These are phyloP conservation scores for Dendrocalamus latiflorus DNA, from an alignment of 202 grass and related monocot species.

Conservation along the genomic window DNA sequence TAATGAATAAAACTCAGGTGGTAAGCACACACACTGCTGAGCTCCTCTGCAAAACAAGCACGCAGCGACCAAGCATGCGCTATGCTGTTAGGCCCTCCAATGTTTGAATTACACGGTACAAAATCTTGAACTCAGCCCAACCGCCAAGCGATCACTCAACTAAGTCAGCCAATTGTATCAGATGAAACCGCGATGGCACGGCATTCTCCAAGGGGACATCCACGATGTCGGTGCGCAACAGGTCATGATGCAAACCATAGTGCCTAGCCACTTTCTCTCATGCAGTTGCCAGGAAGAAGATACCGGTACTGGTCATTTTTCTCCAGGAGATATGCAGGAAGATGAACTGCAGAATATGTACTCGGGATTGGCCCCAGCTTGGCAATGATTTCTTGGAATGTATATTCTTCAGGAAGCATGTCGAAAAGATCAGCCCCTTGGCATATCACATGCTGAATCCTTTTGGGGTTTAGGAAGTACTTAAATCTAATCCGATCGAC, in stretches of 20 bases:
- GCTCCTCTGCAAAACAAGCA: conserved; percentile 43
- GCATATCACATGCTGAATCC: conserved; percentile 90
- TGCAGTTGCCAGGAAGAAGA: conserved; percentile 73
- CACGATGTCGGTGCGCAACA: neutral
- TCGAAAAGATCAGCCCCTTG: conserved; percentile 74
- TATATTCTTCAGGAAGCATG: conserved; percentile 92
- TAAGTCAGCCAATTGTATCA: conserved; percentile 44
- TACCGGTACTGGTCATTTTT: conserved; percentile 64
- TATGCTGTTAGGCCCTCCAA: conserved; percentile 34
- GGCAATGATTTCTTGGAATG: conserved; percentile 87
- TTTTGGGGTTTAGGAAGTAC: conserved; percentile 59
- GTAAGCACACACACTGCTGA: conserved; percentile 40
- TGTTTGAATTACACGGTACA: conserved; percentile 28
- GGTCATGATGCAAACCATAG: neutral
- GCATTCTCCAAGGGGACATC: conserved; percentile 15
- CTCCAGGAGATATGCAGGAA: conserved; percentile 66
- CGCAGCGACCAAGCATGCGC: conserved; percentile 30
- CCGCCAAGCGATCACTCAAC: conserved; percentile 26
- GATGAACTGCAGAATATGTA: conserved; percentile 68
- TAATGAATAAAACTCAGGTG: conserved; percentile 44
- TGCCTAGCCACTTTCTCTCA: conserved; percentile 64
- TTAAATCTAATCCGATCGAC: conserved; percentile 69
- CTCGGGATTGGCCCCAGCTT: conserved; percentile 79
- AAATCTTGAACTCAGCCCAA: conserved; percentile 35
- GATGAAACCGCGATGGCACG: conserved; percentile 14